Base-by-base conservation (phyloP, 2,329 filamentous ascomycete species). In the Gaeumannomyces sp. region DNA sequence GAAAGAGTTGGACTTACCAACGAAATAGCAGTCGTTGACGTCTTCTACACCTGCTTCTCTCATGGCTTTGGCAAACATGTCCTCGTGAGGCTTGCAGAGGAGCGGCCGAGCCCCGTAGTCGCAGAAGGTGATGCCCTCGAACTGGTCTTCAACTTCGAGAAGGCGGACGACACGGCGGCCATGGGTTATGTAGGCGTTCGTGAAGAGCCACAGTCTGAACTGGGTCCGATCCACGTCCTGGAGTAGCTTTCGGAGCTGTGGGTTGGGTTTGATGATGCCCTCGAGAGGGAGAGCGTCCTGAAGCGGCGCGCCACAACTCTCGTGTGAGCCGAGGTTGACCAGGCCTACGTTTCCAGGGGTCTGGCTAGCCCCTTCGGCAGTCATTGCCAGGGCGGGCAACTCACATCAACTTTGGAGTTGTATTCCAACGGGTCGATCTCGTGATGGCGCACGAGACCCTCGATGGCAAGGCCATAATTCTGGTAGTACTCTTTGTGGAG, bases 391-490 rank as follows among this genome's bases (percentile, higher is more conserved):
- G 3, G 38, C 16, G 29, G n/a, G 11, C 13, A 13, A 57, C 61
- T 11, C 33, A 62, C 61, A 73, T 99, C 95, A 16, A 99, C 95
- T 77, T 96, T 89, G 69, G 85, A 79, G 76, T 99, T 99, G 81
- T 98, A 99, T 64, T 96, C 93, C 6, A 99, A 82, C 1, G 95
- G 91, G 72, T 98, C 92, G 71, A 99, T 96, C 76, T 96, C 88
- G 79, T 99, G 95, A 77, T 97, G 91, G 13, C 92, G 88, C 53
- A 97, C 92, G 1, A 99, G 84, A 1, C 95, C 95, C 78, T 98
- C 93, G 68, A 99, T 96, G 35, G 95, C 95, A n/a, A 99, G 86
- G 35, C 96, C 95, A 75, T 99, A 99, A 75, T 91, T 93, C 72
- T 88, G 89, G 80, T 98, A 99, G 80, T 99, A 99, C 71, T 93